A percentile compares a stretch with the other conserved stretches of the same genome.
Evolutionary conservation across 2,329 filamentous ascomycete species (phyloP).

Genomic region (Arthrobotrys entomopaga): DNA sequence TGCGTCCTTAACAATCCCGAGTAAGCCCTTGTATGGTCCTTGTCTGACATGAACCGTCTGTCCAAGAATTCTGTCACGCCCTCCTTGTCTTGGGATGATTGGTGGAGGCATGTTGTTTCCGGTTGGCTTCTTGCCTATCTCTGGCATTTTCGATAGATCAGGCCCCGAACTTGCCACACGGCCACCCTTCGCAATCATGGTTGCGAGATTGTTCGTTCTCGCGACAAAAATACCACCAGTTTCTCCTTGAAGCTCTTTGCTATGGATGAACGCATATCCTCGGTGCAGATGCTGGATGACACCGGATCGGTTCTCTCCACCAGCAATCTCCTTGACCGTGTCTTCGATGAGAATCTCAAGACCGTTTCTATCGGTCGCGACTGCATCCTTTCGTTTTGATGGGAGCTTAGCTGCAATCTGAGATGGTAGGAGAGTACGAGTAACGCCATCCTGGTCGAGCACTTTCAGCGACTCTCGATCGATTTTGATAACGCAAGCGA

Average conservation of each 20-base stretch:
- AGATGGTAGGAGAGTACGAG: constrained; percentile 83
- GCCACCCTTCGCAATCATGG: constrained; percentile 92
- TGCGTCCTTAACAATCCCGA: constrained; percentile 95
- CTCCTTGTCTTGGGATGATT: constrained; percentile 67
- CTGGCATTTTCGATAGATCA: constrained; percentile 89
- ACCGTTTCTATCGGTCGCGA: constrained; percentile 91
- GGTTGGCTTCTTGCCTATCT: constrained; percentile 75
- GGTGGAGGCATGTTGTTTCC: constrained; percentile 72
- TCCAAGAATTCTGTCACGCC: constrained; percentile 83
- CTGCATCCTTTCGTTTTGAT: constrained; percentile 77
- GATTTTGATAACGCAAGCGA: constrained; percentile 92
- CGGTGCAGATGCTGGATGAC: constrained; percentile 94
- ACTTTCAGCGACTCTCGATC: constrained; percentile 91
- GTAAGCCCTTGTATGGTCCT: constrained; percentile 88
- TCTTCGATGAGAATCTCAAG: constrained; percentile 93
- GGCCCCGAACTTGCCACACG: constrained; percentile 75
- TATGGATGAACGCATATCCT: constrained; percentile 90
- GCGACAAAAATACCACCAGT: constrained; percentile 91
- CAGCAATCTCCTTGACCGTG: constrained; percentile 82
- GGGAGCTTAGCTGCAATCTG: constrained; percentile 91
- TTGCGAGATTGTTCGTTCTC: constrained; percentile 84
- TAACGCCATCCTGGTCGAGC: constrained; percentile 87
- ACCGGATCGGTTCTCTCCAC: constrained; percentile 84
- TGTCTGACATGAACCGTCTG: constrained; percentile 90
- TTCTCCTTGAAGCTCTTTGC: constrained; percentile 77